Conservation (phyloP, 2,329 filamentous ascomycete genomes). For the Aspergillus sergii region DNA sequence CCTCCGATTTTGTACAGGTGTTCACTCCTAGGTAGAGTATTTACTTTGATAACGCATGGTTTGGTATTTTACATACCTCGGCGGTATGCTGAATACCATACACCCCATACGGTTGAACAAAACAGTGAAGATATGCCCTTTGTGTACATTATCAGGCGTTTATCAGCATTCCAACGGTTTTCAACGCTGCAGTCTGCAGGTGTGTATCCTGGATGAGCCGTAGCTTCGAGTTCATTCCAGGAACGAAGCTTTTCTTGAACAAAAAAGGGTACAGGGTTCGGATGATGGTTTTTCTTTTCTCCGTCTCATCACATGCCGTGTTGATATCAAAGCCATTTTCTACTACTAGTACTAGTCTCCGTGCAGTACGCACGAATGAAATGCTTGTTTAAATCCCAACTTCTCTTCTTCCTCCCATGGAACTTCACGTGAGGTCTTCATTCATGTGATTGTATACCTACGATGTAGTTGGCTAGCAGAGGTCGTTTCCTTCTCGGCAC, state of each 20-base stretch:
- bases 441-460: neutral
- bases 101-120: neutral
- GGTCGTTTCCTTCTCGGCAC: neutral
- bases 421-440: neutral
- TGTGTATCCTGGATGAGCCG: neutral
- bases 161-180: neutral
- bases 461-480: neutral
- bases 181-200: neutral
- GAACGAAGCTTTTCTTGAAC: neutral
- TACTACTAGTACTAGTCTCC: neutral
- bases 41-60: neutral
- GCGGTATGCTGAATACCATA: conserved; percentile 29
- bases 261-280: neutral
- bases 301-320: neutral
- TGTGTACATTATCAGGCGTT: neutral
- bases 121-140: neutral
- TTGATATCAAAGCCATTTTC: neutral
- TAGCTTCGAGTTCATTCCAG: neutral
- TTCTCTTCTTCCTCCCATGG: neutral
- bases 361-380: neutral
- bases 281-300: neutral
- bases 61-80: conserved; percentile 9
- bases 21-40: neutral
- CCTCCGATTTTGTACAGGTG: neutral
- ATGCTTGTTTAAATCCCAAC: neutral